A percentile compares a stretch with the other conserved stretches of the same genome.
Evolutionary conservation across 805 yeast species (phyloP).

Genomic region (Zygosaccharomyces rouxii): DNA sequence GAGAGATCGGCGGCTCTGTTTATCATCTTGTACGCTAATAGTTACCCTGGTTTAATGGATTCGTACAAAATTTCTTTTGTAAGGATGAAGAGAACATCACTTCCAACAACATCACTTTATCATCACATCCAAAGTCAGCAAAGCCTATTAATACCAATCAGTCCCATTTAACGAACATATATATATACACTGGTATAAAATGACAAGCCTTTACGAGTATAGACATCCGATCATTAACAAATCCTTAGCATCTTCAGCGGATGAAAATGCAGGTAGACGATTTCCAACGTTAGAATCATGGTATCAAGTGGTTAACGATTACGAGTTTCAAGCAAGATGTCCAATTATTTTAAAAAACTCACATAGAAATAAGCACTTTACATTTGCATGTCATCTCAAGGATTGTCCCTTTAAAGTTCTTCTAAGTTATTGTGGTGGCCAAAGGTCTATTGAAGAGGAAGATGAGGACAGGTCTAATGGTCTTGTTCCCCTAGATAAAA

Average conservation of each 20-base stretch:
- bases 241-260: slow-evolving; percentile 26
- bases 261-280: slow-evolving; percentile 21
- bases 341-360: slow-evolving; percentile 36
- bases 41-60: not conserved
- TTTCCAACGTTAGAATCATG: slow-evolving; percentile 32
- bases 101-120: slow-evolving; percentile 8
- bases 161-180: slow-evolving; percentile 20
- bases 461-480: slow-evolving; percentile 7
- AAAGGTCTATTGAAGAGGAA: slow-evolving; percentile 15
- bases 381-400: slow-evolving; percentile 36
- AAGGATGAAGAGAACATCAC: slow-evolving; percentile 1
- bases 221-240: slow-evolving; percentile 35
- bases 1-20: not conserved
- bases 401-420: slow-evolving; percentile 34
- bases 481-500: slow-evolving; percentile 8
- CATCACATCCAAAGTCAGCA: slow-evolving; percentile 4
- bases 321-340: slow-evolving; percentile 35
- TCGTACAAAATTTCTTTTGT: slow-evolving; percentile 1
- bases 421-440: slow-evolving; percentile 30
- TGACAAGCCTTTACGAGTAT: slow-evolving; percentile 34
- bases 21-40: not conserved
- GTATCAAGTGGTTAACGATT: slow-evolving; percentile 35
- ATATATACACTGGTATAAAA: slow-evolving; percentile 15
- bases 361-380: slow-evolving; percentile 35
- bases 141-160: not conserved